These are phyloP conservation scores for Lactifluus hygrophoroides DNA, from an alignment of 768 basidiomycete species.

Conservation along the genomic window DNA sequence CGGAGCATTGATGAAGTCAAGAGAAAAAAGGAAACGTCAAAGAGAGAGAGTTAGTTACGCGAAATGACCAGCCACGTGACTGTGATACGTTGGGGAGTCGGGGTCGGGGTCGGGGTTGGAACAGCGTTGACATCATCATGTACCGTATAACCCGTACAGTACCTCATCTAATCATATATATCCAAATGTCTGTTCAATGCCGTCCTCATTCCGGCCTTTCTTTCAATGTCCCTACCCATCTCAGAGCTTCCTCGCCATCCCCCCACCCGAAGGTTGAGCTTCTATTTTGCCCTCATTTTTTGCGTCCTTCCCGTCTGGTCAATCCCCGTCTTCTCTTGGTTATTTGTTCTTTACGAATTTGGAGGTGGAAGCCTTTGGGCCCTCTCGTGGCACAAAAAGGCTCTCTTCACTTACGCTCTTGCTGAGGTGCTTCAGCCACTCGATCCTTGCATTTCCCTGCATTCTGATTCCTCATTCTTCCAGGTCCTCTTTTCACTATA, in stretches of 20 bases:
- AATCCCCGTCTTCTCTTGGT: conserved; percentile 56
- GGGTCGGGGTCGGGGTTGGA: no score
- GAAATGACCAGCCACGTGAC: no score
- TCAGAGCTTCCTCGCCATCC: conserved; percentile 28
- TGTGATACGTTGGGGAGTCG: no score
- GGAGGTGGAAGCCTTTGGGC: conserved; percentile 35
- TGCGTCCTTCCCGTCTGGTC: conserved; percentile 59
- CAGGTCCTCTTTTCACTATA: conserved; percentile 67
- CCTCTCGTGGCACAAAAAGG: conserved; percentile 32
- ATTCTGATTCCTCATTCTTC: neutral
- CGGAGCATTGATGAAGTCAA: conserved; percentile 33
- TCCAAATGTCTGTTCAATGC: neutral
- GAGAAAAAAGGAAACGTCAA: neutral
- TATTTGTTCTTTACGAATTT: conserved; percentile 43
- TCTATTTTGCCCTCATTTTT: conserved; percentile 49
- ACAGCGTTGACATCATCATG: no score
- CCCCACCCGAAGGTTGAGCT: conserved; percentile 39
- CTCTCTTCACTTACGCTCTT: conserved; percentile 42
- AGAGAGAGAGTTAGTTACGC: neutral
- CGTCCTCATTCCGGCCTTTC: neutral
- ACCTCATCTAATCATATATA: no score
- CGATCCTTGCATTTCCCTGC: neutral
- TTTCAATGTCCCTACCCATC: conserved; percentile 14
- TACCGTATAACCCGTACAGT: no score
- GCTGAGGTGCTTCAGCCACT: conserved; percentile 42